Conservation (phyloP, 139 green algal species). For the Chlamydomonas incerta region DNA sequence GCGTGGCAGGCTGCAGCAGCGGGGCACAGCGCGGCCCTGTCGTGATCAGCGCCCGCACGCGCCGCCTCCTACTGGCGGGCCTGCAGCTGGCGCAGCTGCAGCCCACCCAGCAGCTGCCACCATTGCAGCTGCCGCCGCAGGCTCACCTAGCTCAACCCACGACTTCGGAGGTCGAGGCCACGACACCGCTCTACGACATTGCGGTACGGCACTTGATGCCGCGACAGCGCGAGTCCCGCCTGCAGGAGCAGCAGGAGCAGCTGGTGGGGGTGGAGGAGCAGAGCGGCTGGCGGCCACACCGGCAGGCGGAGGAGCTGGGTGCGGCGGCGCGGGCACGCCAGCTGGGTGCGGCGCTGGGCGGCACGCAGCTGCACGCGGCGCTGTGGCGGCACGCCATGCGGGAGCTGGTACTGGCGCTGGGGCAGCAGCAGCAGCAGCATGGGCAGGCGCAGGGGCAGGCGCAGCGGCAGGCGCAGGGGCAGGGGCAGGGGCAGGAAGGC, state of each 20-base stretch:
- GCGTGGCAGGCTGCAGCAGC: neutral
- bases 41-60: slow-evolving; percentile 3
- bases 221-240: neutral
- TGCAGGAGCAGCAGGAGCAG: neutral
- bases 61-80: slow-evolving; percentile 2
- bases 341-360: neutral
- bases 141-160: too few species aligned
- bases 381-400: slow-evolving; percentile 30
- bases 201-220: neutral
- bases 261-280: neutral
- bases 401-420: slow-evolving; percentile 7
- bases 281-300: too few species aligned
- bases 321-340: neutral
- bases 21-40: too few species aligned
- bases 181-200: neutral
- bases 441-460: neutral
- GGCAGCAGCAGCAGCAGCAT: neutral
- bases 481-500: neutral
- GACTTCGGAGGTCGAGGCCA: too few species aligned
- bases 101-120: neutral
- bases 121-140: neutral
- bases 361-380: neutral
- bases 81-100: neutral
- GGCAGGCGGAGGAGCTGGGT: neutral
- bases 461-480: neutral